Evolutionary conservation across 352 stramenopile genomes (phyloP).

Genomic region (Phytophthora agathidicida): DNA sequence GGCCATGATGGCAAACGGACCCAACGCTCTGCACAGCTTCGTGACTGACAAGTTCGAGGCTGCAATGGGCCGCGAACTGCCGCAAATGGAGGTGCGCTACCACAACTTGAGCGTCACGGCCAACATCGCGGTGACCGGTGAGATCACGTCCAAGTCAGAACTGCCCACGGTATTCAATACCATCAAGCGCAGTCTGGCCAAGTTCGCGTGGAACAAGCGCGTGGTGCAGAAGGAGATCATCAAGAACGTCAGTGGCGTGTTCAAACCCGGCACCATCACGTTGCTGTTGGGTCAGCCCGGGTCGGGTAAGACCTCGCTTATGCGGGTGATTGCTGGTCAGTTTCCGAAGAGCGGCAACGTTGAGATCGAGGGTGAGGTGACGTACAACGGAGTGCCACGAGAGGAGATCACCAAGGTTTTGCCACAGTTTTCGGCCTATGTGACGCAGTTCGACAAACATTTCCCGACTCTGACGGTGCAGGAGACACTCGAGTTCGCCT

Average conservation of each 20-base stretch:
- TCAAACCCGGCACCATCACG: slow-evolving; percentile 39
- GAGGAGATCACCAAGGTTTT: slow-evolving; percentile 26
- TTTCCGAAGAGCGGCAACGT: slow-evolving; percentile 35
- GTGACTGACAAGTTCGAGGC: slow-evolving; percentile 44
- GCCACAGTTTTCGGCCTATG: slow-evolving; percentile 38
- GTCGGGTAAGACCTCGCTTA: slow-evolving; percentile 43
- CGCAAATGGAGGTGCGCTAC: slow-evolving; percentile 69
- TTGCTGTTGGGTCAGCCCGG: slow-evolving; percentile 38
- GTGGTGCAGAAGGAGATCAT: slow-evolving; percentile 41
- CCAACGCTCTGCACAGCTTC: slow-evolving; percentile 42
- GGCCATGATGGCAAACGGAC: slow-evolving; percentile 44
- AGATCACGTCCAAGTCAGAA: slow-evolving; percentile 34
- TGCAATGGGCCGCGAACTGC: slow-evolving; percentile 43
- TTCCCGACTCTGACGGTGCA: slow-evolving; percentile 35
- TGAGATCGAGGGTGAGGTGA: slow-evolving; percentile 29
- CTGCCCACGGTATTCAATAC: slow-evolving; percentile 44
- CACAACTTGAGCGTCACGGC: slow-evolving; percentile 50
- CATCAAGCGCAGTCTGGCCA: slow-evolving; percentile 24
- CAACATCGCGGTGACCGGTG: slow-evolving; percentile 20
- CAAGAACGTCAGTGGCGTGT: slow-evolving; percentile 31
- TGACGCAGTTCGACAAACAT: slow-evolving; percentile 39
- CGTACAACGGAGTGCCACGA: slow-evolving; percentile 34
- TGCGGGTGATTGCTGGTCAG: slow-evolving; percentile 36
- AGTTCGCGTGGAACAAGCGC: slow-evolving; percentile 38
- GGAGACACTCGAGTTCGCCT: slow-evolving; percentile 40